These are phyloP conservation scores for Cajanus cajan DNA, from an alignment of 306 rosid genomes.

Conservation along the genomic window DNA sequence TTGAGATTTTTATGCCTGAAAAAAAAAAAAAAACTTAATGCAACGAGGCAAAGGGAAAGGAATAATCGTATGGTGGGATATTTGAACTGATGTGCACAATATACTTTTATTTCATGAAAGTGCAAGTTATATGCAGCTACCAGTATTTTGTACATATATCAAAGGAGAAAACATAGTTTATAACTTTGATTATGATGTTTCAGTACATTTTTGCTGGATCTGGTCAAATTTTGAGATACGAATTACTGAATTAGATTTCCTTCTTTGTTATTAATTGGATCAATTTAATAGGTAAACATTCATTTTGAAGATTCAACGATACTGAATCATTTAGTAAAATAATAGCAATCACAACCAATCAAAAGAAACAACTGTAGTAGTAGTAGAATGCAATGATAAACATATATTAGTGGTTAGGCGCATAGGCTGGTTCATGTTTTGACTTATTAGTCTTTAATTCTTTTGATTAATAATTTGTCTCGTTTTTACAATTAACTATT, in stretches of 20 bases:
- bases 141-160: neutral
- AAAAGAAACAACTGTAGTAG: neutral
- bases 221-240: neutral
- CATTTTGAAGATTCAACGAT: neutral
- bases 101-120: neutral
- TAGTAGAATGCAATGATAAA: neutral
- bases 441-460: neutral
- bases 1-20: neutral
- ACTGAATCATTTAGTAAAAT: neutral
- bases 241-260: neutral
- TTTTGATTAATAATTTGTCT: neutral
- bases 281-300: neutral
- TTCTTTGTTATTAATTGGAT: neutral
- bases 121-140: neutral
- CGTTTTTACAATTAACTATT: neutral
- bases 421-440: conserved; percentile 4
- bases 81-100: neutral
- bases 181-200: neutral
- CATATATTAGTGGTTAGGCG: neutral
- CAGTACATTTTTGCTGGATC: neutral
- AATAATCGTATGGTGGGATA: neutral
- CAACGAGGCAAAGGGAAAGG: neutral
- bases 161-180: neutral
- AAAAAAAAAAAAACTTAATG: neutral
- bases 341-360: neutral